Base-by-base conservation (phyloP, 441 rosid species). In the Arabidopsis lyrata region DNA sequence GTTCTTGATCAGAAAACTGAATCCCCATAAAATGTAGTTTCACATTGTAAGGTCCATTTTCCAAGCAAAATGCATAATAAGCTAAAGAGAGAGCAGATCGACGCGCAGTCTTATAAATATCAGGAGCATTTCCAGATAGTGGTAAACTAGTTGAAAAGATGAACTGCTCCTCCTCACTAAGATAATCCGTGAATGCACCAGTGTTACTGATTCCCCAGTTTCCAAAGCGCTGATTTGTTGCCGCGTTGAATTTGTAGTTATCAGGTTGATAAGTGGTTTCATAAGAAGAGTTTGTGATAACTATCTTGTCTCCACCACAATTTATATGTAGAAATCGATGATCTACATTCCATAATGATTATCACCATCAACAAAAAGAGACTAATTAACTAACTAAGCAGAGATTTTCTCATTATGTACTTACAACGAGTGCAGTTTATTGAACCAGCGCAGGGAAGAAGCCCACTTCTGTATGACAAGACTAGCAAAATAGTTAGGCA, bases 121-220 rank as follows among this genome's bases (percentile, higher is more conserved):
- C 14, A 24, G 52, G n/a, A 50, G 22, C 52, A 22, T 66, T 68
- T 86, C 45, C 72, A 38, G 45, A 35, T 68, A 7, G 8, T 14
- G 54, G 58, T 84, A 41, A 86, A 84, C 27, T 76, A 78, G 66
- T 88, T 86, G 67, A 79, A 87, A 77, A 4, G 78, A 77, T 16
- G 52, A 47, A 57, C 80, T 81, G 15, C 55, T 53, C 55, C 12
- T 63, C 36, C 0, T 14, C 16, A 6, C 1, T 18, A 5, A 0
- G 6, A 38, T 86, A 89, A 35, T 87, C 88, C 78, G 75, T 71
- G 79, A 82, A 91, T 83, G 85, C 92, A 13, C 94, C 94, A 5
- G 88, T 85, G 81, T 90, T 90, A 69, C 92, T 87, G 55, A 92
- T 90, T 90, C 92, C 89, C 72, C 78, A 44, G 8, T 47, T 71